These are phyloP conservation scores for Penicillium vulpinum DNA, from an alignment of 2,329 filamentous ascomycete species.

Conservation along the genomic window DNA sequence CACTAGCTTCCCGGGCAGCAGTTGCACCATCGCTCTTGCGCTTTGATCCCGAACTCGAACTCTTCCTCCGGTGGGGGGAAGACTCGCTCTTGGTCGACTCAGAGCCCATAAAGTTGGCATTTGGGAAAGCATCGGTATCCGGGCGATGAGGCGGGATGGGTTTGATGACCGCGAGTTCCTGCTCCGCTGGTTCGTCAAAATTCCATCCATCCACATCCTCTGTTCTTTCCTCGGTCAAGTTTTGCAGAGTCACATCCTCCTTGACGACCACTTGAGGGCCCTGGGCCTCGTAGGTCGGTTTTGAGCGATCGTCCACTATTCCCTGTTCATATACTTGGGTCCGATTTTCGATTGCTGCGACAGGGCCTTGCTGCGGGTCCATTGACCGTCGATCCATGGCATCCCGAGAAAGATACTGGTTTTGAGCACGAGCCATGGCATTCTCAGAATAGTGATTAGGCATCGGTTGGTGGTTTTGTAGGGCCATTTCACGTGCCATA, in stretches of 20 bases:
- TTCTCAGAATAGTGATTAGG: constrained; percentile 50
- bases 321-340: constrained; percentile 46
- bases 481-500: constrained; percentile 54
- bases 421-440: constrained; percentile 42
- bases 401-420: constrained; percentile 46
- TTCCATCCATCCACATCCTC: constrained; percentile 80
- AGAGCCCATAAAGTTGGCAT: constrained; percentile 71
- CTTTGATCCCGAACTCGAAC: constrained; percentile 75
- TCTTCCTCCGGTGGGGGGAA: constrained; percentile 74
- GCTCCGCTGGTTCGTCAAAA: constrained; percentile 75
- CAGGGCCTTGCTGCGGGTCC: constrained; percentile 49
- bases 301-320: constrained; percentile 56
- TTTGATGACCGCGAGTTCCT: constrained; percentile 40
- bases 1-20: constrained; percentile 57
- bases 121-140: constrained; percentile 85
- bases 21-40: constrained; percentile 62
- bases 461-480: constrained; percentile 62
- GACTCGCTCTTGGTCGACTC: constrained; percentile 70
- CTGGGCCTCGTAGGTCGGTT: constrained; percentile 60
- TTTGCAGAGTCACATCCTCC: constrained; percentile 47
- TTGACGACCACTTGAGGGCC: constrained; percentile 52
- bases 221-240: constrained; percentile 47
- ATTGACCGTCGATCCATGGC: constrained; percentile 43
- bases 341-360: constrained; percentile 56
- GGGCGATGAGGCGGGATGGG: constrained; percentile 63